Conservation (phyloP, 495 filamentous ascomycete genomes). For the Lineolata rhizophorae region DNA sequence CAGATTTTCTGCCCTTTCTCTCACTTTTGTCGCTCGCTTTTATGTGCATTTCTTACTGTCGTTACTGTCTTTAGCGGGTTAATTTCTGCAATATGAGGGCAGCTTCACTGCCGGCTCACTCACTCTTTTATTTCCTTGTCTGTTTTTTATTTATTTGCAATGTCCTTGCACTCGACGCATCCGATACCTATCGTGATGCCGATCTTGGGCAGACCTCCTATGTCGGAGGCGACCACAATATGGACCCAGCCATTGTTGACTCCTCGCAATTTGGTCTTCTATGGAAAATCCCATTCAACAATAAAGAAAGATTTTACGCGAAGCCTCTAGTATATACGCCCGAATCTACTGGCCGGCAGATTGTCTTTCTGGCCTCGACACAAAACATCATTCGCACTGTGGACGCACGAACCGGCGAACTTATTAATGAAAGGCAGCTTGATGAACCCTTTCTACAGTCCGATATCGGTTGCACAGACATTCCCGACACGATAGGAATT, state of each 20-base stretch:
- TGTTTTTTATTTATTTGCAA: no score
- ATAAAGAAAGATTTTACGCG: constrained; percentile 15
- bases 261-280: background rate
- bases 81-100: no score
- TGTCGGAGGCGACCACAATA: constrained; percentile 6
- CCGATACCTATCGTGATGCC: constrained; percentile 3
- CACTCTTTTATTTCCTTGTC: no score
- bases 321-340: constrained; percentile 23
- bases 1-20: no score
- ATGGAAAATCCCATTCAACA: no score
- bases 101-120: no score
- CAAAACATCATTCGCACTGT: constrained; percentile 18
- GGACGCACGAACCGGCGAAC: constrained; percentile 17
- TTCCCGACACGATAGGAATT: no score
- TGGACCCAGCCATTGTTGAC: constrained; percentile 7
- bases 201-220: constrained; percentile 5
- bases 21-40: no score
- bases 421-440: constrained; percentile 14
- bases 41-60: no score
- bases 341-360: constrained; percentile 11
- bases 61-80: no score
- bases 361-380: constrained; percentile 21
- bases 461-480: no score
- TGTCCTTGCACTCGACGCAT: no score
- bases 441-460: constrained; percentile 16